Base-by-base conservation (phyloP, 2,329 filamentous ascomycete genomes). In the Kalmusia sp. region DNA sequence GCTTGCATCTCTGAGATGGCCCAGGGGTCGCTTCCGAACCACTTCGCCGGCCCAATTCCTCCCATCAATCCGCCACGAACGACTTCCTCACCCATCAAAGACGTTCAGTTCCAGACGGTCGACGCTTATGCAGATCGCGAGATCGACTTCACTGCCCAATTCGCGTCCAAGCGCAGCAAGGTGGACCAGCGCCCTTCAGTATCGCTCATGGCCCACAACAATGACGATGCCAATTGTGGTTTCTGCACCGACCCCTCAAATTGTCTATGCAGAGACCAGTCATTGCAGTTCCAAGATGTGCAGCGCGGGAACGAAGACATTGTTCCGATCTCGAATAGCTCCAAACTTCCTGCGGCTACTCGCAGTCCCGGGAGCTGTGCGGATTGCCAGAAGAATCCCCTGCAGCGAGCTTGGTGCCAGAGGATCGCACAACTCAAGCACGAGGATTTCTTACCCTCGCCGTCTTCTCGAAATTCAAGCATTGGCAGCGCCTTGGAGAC, bases 341-440 rank as follows among this genome's bases (percentile, higher is more conserved):
- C 27, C 6, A 59, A 61, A 27, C 40, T 28, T 9, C 31, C 24
- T 4, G 49, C 48, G 12, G 49, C 48, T 28, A 57, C 58, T 19
- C 58, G 49, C 4, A 65, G 55, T 3, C 71, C 72, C 2, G 72
- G 72, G n/a, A 68, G 68, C 33, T 75, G 72, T 52, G 62, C 59
- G 9, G 70, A 70, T 39, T 75, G 72, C 44, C 66, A 70, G 56
- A 52, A 56, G 14, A 69, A 75, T 47, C 72, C 72, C 7, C 58
- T 61, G 12, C 68, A 74, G 54, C 59, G 58, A 35, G 71, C 69
- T 11, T 72, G 71, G 70, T 74, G 71, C 27, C 63, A 71, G 46
- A 53, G 69, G 45, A 60, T 73, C n/a, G 65, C 71, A 15, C 63
- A 70, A 46, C 57, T 72, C 12, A 62, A 59, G 25, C 57, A 46